Conservation (phyloP, 345 rosid genomes). For the Murraya koenigii region DNA sequence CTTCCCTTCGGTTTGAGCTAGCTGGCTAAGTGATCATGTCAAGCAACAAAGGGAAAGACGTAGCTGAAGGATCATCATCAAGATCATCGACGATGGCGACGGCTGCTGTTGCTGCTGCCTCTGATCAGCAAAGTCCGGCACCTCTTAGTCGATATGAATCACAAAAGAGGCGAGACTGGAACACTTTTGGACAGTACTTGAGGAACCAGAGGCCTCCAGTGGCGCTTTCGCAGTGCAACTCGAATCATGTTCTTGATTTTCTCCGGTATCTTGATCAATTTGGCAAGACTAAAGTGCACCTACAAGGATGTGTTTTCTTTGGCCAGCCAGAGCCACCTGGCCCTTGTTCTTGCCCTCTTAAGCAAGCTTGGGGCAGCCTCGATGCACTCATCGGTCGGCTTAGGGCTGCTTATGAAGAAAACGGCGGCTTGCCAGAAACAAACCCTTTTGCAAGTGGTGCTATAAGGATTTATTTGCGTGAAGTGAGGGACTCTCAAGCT, state of each 20-base stretch:
- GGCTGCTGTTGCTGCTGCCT: neutral
- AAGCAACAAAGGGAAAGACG: conserved; percentile 60
- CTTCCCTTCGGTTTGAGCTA: neutral
- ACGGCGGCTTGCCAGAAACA: conserved; percentile 75
- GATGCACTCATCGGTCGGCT: conserved; percentile 90
- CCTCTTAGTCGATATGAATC: conserved; percentile 79
- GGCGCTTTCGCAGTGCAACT: conserved; percentile 55
- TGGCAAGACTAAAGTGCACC: conserved; percentile 87
- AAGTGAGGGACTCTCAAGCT: conserved; percentile 82
- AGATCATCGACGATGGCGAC: conserved; percentile 7
- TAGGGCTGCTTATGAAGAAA: conserved; percentile 83
- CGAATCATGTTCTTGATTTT: conserved; percentile 74
- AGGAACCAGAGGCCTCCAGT: conserved; percentile 88
- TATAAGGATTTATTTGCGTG: conserved; percentile 65
- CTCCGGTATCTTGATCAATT: conserved; percentile 81
- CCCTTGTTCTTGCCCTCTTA: conserved; percentile 75
- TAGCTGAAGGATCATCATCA: conserved; percentile 63
- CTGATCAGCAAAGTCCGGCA: conserved; percentile 40
- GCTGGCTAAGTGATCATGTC: conserved; percentile 23
- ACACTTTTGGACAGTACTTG: conserved; percentile 81
- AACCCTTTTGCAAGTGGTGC: conserved; percentile 81
- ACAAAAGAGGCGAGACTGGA: conserved; percentile 89
- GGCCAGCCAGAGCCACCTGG: conserved; percentile 85
- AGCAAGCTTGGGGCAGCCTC: conserved; percentile 93
- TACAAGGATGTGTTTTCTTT: conserved; percentile 70